These are phyloP conservation scores for Ophiocordyceps camponoti-floridani DNA, from an alignment of 2,329 filamentous ascomycete genomes.

Conservation along the genomic window DNA sequence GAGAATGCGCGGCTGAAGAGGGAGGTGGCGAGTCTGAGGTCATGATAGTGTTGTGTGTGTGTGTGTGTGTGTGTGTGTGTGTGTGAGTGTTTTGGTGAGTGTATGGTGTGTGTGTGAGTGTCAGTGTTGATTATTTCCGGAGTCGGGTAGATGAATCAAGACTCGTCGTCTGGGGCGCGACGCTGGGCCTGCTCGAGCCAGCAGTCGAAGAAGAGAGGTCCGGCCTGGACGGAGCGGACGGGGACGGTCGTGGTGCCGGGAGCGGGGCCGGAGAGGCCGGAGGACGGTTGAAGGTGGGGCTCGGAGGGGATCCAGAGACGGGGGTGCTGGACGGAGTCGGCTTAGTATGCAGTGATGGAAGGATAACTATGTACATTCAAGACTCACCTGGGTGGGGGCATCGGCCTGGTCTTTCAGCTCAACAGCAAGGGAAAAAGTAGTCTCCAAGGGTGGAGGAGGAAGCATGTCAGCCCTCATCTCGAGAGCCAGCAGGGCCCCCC, in stretches of 20 bases:
- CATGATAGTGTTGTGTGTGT: background rate
- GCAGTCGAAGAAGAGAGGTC: conserved; percentile 47
- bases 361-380: too few relatives aligned
- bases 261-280: conserved; percentile 13
- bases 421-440: conserved; percentile 60
- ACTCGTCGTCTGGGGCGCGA: background rate
- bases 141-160: background rate
- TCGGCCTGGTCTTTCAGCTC: conserved; percentile 46
- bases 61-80: background rate
- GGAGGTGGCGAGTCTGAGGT: conserved; percentile 55
- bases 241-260: conserved; percentile 28
- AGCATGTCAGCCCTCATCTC: conserved; percentile 41
- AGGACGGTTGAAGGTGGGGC: conserved; percentile 22
- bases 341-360: too few relatives aligned
- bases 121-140: background rate
- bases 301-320: conserved; percentile 43
- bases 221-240: conserved; percentile 34
- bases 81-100: too few relatives aligned
- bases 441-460: conserved; percentile 38
- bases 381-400: conserved; percentile 37
- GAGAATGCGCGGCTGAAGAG: conserved; percentile 73
- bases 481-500: conserved; percentile 46
- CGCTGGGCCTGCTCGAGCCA: conserved; percentile 31
- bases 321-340: conserved; percentile 24
- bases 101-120: background rate